Conservation (phyloP, 164 flowering plant species). For the Chloranthus sessilifolius region DNA sequence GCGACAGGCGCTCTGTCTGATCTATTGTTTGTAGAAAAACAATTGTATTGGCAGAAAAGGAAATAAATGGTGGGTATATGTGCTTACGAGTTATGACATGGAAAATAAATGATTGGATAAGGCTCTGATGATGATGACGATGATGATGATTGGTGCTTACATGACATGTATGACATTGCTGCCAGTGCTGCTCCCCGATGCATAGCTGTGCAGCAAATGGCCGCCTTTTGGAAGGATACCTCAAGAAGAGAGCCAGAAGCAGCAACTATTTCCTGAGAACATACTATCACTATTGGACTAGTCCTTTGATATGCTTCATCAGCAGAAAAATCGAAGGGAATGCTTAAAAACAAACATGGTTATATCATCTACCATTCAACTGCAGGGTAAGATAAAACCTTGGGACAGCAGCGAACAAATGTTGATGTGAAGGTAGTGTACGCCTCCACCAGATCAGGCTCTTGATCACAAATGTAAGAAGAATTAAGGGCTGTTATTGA, state of each 20-base stretch:
- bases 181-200: conserved; percentile 98
- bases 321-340: conserved; percentile 3
- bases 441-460: conserved; percentile 95
- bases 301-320: too few species aligned
- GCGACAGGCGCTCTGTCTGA: too few species aligned
- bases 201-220: conserved; percentile 97
- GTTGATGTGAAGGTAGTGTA: conserved; percentile 72
- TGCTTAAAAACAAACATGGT: background rate
- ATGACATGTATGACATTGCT: conserved; percentile 92
- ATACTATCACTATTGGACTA: background rate
- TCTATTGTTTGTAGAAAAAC: too few species aligned
- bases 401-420: conserved; percentile 60
- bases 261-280: conserved; percentile 66
- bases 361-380: conserved; percentile 1
- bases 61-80: too few species aligned
- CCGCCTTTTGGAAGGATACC: conserved; percentile 88
- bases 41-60: too few species aligned
- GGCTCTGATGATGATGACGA: too few species aligned
- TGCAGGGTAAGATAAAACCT: conserved; percentile 37
- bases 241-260: conserved; percentile 76
- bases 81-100: too few species aligned
- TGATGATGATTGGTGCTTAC: conserved; percentile 60
- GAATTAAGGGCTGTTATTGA: conserved; percentile 84
- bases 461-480: conserved; percentile 96
- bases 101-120: too few species aligned